These are phyloP conservation scores for Populus tomentosa DNA, from an alignment of 441 rosid species.

Conservation along the genomic window DNA sequence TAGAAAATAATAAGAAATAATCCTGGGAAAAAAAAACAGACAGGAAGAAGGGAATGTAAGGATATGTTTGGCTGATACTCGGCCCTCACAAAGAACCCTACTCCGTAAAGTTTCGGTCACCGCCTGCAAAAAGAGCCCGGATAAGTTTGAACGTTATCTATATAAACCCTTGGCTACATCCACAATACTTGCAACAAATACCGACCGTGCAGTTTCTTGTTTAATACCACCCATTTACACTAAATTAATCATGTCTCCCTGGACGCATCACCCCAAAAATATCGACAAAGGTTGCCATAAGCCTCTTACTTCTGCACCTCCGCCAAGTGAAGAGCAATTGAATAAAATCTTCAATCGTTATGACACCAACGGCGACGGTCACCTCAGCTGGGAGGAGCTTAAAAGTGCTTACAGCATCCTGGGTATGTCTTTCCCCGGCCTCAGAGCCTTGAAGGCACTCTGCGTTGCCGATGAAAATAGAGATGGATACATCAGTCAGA, in stretches of 20 bases:
- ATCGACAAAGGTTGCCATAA: not conserved
- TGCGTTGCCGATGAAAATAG: slow-evolving; percentile 13
- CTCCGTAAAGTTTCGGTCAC: not conserved
- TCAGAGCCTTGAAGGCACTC: not conserved
- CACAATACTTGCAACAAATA: no score
- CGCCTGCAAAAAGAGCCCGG: not conserved
- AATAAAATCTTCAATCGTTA: not conserved
- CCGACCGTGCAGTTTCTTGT: not conserved
- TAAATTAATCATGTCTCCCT: not conserved
- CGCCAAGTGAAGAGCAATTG: slow-evolving; percentile 4
- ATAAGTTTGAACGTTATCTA: not conserved
- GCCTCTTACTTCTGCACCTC: not conserved
- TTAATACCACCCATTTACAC: not conserved
- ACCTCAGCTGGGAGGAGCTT: slow-evolving; percentile 18
- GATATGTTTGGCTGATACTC: not conserved
- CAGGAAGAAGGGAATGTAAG: not conserved
- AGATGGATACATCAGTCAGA: slow-evolving; percentile 14
- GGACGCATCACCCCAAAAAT: not conserved
- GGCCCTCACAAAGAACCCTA: not conserved
- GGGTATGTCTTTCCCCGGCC: not conserved
- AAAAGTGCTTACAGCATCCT: not conserved
- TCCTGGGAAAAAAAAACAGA: no score
- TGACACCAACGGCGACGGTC: slow-evolving; percentile 11
- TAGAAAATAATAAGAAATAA: no score
- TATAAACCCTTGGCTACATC: not conserved